A percentile compares a stretch with the other conserved stretches of the same genome.
Evolutionary conservation across 768 basidiomycete species (phyloP).

Genomic region (Kondoa malvinella): DNA sequence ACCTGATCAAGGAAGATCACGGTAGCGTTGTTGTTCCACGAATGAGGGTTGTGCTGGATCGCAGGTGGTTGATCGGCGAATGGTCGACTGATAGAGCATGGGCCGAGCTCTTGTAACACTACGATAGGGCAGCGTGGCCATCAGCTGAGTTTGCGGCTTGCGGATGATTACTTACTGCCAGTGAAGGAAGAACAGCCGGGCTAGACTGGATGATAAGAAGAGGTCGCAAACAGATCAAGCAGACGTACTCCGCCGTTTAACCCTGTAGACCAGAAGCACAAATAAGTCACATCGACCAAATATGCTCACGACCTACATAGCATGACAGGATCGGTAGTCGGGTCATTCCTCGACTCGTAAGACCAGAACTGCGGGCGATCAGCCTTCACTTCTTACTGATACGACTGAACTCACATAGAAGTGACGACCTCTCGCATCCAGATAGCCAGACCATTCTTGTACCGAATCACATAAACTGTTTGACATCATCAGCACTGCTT

Average conservation of each 20-base stretch:
- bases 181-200: constrained; percentile 23
- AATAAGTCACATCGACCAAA: no score
- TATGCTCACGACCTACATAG: constrained; percentile 13
- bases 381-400: background rate
- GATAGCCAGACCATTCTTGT: constrained; percentile 22
- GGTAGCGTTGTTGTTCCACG: constrained; percentile 13
- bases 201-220: constrained; percentile 14
- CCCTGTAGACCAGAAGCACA: background rate
- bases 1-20: constrained; percentile 1
- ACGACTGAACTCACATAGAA: constrained; percentile 16
- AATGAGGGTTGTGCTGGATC: constrained; percentile 18
- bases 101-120: constrained; percentile 22
- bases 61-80: constrained; percentile 14
- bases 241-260: background rate
- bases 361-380: background rate
- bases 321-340: constrained; percentile 21
- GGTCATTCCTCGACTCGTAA: constrained; percentile 17
- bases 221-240: background rate
- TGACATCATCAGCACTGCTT: background rate
- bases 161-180: no score
- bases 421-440: constrained; percentile 20
- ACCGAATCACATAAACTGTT: constrained; percentile 20
- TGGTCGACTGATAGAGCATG: constrained; percentile 11
- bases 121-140: no score
- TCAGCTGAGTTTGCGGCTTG: no score